A percentile compares a stretch with the other conserved stretches of the same genome.
phyloP scores from a whole-genome alignment of 192 early-diverging fungal species.

The Dissophora globulifera region DNA sequence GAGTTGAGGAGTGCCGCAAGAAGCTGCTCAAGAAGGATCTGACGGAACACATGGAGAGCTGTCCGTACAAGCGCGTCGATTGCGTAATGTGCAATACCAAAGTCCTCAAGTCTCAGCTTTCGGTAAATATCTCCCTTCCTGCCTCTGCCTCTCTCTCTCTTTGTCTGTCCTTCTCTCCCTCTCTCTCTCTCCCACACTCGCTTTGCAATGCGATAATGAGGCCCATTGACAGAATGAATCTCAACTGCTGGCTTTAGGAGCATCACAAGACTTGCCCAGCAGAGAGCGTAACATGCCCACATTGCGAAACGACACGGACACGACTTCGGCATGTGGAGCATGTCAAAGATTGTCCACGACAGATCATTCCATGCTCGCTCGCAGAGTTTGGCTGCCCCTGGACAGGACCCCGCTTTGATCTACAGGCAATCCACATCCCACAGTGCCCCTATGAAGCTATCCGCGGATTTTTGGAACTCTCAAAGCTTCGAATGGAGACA shows the following conservation, averaged over 20 bases:
- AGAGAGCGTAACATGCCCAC: constrained; percentile 63
- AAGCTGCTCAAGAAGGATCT: constrained; percentile 66
- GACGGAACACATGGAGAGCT: constrained; percentile 64
- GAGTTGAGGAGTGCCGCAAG: constrained; percentile 63
- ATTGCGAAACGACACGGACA: constrained; percentile 58
- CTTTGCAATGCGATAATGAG: too few relatives aligned
- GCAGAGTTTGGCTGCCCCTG: constrained; percentile 70
- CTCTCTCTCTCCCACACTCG: background rate
- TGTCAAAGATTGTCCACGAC: constrained; percentile 56
- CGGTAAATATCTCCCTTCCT: constrained; percentile 48
- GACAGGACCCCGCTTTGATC: constrained; percentile 58
- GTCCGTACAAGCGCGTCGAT: constrained; percentile 60
- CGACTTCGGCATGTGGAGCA: constrained; percentile 57
- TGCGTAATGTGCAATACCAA: constrained; percentile 68
- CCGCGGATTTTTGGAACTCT: constrained; percentile 60
- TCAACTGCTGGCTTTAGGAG: constrained; percentile 54
- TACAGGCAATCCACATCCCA: constrained; percentile 53
- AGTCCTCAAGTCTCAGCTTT: constrained; percentile 58
- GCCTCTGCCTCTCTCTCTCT: background rate
- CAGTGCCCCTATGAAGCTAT: constrained; percentile 72
- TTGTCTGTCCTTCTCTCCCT: background rate
- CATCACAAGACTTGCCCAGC: constrained; percentile 67
- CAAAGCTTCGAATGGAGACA: constrained; percentile 55
- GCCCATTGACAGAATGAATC: too few relatives aligned
- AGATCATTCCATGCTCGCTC: constrained; percentile 53